Evolutionary conservation across 1,284 basidiomycete genomes (phyloP), one percentile per base, ranked within the genome.

Genomic region (Taiwanofungus camphoratus): DNA sequence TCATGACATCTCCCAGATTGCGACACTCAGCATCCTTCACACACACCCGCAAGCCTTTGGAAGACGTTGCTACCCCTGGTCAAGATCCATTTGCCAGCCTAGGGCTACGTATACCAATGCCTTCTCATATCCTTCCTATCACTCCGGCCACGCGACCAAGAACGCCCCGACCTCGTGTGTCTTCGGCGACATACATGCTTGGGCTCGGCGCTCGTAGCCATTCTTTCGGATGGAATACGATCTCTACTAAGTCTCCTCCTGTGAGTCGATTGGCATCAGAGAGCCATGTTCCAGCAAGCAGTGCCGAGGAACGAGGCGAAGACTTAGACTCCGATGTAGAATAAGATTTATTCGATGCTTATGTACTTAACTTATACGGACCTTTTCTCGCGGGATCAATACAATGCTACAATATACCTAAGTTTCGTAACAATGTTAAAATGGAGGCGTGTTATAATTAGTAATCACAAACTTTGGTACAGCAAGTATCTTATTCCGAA

Each of bases 31-130:
- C 70, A 7, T 76, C 73, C 2, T 59, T 69, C 44, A 62, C 65
- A 23, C 59, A 58, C 31, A 43, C 46, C 5, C 48, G 45, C 34
- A 46, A 42, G 32, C 36, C 51, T 23, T 46, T 41, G 12, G 39
- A 18, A 33, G 45, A 48, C 39, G 31, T 50, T 19, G 30, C 39
- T 21, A 24, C 15, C 20, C 13, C 34, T 23, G 22, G 23, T 8
- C 27, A 52, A 7, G 70, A 74, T 58, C 72, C 74, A 11, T 66
- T 82, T 30, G 67, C 70, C 2, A 60, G 56, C 9, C 58, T 86
- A n/a, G 70, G 70, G 2, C 59, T 87, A 41, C 72, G 73, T 22
- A 74, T 87, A 16, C 70, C 81, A 2, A 82, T 85, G 74, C 82
- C 80, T 1, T 59, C 60, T 19, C 54, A 59, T 21, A 46, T 56